A percentile compares a stretch with the other conserved stretches of the same genome.
phyloP scores from a whole-genome alignment of 164 flowering plant genomes.

The Nymphaea colorata region DNA sequence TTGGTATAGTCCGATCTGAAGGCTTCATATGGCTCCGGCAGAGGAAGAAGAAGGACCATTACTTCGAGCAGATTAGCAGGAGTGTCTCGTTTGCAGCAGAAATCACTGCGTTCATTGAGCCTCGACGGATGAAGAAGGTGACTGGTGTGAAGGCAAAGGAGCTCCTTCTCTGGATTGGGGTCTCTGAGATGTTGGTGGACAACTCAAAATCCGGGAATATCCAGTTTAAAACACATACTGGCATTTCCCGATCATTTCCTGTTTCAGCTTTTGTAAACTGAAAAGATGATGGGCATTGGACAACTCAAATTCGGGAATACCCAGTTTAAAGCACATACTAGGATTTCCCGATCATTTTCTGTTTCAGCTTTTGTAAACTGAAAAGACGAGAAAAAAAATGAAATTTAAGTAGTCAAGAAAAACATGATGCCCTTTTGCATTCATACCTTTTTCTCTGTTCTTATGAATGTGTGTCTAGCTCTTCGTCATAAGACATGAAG shows the following conservation, averaged over 20 bases:
- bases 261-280: not conserved
- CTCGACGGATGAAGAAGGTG: slow-evolving; percentile 20
- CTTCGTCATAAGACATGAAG: too few species aligned
- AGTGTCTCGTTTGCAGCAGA: slow-evolving; percentile 19
- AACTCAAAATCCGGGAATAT: slow-evolving; percentile 21
- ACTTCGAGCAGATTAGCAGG: slow-evolving; percentile 21
- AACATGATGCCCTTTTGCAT: too few species aligned
- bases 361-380: not conserved
- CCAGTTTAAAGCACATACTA: slow-evolving; percentile 24
- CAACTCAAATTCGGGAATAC: slow-evolving; percentile 20
- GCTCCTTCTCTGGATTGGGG: slow-evolving; percentile 23
- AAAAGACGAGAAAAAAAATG: too few species aligned
- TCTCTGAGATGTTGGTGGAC: slow-evolving; percentile 19
- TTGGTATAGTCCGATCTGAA: slow-evolving; percentile 16
- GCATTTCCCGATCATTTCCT: slow-evolving; percentile 4
- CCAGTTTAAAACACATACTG: slow-evolving; percentile 25
- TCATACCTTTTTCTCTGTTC: too few species aligned
- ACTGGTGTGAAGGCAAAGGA: slow-evolving; percentile 33
- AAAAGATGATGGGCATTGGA: not conserved
- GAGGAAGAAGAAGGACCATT: slow-evolving; percentile 24
- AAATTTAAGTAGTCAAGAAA: too few species aligned
- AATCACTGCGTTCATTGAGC: slow-evolving; percentile 13
- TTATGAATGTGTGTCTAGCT: too few species aligned
- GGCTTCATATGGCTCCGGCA: slow-evolving; percentile 30
- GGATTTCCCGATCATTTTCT: slow-evolving; percentile 3